These are phyloP conservation scores for Gomphus bonarii DNA, from an alignment of 1,284 basidiomycete genomes.

Conservation along the genomic window DNA sequence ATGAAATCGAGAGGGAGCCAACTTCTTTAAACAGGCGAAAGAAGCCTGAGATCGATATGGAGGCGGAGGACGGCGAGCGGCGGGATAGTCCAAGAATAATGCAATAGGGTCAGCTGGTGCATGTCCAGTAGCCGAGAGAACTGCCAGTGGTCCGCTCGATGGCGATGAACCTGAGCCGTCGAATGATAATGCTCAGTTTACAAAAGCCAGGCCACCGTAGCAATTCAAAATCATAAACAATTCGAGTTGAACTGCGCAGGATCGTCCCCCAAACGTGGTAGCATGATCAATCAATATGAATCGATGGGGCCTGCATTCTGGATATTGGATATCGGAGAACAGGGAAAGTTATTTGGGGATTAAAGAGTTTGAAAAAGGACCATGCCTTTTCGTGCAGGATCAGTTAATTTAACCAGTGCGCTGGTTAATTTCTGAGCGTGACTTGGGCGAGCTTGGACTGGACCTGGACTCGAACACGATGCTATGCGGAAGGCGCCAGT, in stretches of 20 bases:
- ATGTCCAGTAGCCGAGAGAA: too few species aligned
- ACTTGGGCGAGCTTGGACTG: neutral
- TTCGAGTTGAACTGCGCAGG: neutral
- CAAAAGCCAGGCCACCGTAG: neutral
- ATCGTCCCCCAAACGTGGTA: neutral
- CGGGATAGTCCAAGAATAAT: neutral
- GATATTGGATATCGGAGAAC: neutral
- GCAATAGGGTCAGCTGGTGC: neutral
- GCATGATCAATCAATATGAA: neutral
- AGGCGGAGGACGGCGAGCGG: neutral
- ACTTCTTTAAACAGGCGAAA: neutral
- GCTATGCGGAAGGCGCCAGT: neutral
- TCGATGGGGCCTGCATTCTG: neutral
- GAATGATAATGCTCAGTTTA: neutral
- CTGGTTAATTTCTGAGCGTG: neutral
- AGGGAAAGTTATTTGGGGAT: too few species aligned
- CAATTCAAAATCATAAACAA: neutral
- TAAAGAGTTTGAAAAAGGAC: too few species aligned
- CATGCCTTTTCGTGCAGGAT: neutral
- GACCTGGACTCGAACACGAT: neutral
- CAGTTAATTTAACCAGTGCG: neutral
- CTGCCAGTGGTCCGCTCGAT: neutral
- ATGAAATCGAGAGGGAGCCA: neutral
- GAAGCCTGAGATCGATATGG: slow-evolving; percentile 1
- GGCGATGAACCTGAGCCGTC: neutral